Base-by-base conservation (phyloP, 306 rosid species). In the Gleditsia sinensis region DNA sequence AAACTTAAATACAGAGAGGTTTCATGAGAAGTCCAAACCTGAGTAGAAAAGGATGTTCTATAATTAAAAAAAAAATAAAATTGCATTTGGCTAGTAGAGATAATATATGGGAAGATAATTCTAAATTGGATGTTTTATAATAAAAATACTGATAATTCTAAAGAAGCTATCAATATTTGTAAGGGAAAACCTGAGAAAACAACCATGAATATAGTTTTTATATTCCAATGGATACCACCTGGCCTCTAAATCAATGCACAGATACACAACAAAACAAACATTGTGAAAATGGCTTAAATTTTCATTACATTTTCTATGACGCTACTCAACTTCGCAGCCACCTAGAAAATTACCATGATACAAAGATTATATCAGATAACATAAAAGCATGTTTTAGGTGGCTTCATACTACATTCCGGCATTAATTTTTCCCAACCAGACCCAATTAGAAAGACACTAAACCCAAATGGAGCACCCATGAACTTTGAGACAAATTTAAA, bases 261-360 rank as follows among this genome's bases (percentile, higher is more conserved):
- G 75, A 70, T 74, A 61, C 75, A 74, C 69, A 76, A 51, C 51
- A 25, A 75, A 71, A 78, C 37, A 54, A 48, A 57, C 69, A 84
- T 63, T 28, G 74, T 56, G 55, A 75, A 82, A 85, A 66, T 72
- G 56, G 67, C 76, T 77, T n/a, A n/a, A n/a, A 78, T 71, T 57
- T 74, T 67, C 82, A 69, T 75, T 84, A 75, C 87, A 90, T 30
- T 80, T 70, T 78, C 69, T 53, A 69, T 69, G 69, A 79, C 71
- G 71, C 80, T 78, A 75, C 32, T 37, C 57, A 67, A 69, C 84
- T 81, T 61, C 27, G 46, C 69, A 80, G 46, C 69, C 82, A 77
- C 78, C 76, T 16, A 12, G 6, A 56, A 83, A 84, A 65, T 62
- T 68, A 57, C 83, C 79, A 71, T 16, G 36, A 34, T 36, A 81